phyloP scores from a whole-genome alignment of 2,329 filamentous ascomycete species.

The Clonostachys sp. region DNA sequence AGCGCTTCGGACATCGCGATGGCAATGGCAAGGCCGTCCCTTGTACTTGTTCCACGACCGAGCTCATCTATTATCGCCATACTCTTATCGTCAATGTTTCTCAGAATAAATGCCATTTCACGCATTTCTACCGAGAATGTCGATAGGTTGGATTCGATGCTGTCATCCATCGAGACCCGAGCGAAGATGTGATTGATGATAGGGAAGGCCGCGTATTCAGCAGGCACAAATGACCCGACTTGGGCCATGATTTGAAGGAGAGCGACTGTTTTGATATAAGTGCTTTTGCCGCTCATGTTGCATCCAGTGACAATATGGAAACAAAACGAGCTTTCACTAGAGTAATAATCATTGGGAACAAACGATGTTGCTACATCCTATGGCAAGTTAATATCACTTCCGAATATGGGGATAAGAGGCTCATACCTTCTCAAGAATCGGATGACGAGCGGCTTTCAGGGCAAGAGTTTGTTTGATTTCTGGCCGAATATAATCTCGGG shows the following conservation, averaged over 20 bases:
- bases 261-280: constrained; percentile 83
- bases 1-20: constrained; percentile 86
- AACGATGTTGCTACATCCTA: constrained; percentile 58
- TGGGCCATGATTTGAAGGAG: constrained; percentile 91
- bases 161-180: constrained; percentile 81
- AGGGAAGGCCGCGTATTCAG: constrained; percentile 75
- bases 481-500: constrained; percentile 56
- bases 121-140: constrained; percentile 95
- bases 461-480: constrained; percentile 65
- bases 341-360: constrained; percentile 84
- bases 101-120: constrained; percentile 88
- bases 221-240: constrained; percentile 86
- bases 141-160: constrained; percentile 84
- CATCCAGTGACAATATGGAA: constrained; percentile 94
- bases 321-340: constrained; percentile 68
- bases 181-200: constrained; percentile 83
- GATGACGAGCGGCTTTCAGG: constrained; percentile 71
- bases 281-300: constrained; percentile 98
- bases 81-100: constrained; percentile 72
- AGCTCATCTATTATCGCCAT: constrained; percentile 88
- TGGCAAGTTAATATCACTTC: neutral
- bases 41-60: constrained; percentile 82
- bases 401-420: neutral
- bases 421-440: constrained; percentile 65
- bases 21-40: constrained; percentile 85